Conservation (phyloP, 768 basidiomycete genomes). For the Mycena galopus region DNA sequence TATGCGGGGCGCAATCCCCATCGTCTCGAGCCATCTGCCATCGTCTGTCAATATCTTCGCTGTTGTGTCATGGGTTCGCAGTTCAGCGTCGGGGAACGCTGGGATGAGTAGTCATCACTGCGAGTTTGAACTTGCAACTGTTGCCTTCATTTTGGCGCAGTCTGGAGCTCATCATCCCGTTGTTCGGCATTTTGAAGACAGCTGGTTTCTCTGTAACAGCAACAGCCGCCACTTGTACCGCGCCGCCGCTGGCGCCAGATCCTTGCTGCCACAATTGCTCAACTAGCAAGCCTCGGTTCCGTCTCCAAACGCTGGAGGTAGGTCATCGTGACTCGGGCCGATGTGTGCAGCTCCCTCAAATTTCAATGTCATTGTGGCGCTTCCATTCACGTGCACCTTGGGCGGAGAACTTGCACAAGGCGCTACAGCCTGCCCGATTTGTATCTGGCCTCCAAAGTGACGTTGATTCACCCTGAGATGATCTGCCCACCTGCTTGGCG, state of each 20-base stretch:
- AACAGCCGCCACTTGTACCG: constrained; percentile 1
- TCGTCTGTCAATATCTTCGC: not conserved
- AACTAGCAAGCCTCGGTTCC: constrained; percentile 5
- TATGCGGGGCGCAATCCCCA: not conserved
- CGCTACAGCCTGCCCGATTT: constrained; percentile 10
- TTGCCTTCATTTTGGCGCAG: not conserved
- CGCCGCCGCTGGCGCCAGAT: not conserved
- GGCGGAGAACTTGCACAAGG: constrained; percentile 1
- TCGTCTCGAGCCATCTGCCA: not conserved
- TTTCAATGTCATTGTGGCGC: not conserved
- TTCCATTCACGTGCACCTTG: constrained; percentile 13
- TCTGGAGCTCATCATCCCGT: not conserved
- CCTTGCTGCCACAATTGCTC: not conserved
- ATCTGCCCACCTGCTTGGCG: constrained; percentile 1
- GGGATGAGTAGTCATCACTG: too few species aligned
- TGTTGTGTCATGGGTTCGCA: not conserved
- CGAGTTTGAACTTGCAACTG: not conserved
- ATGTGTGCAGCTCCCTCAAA: constrained; percentile 16
- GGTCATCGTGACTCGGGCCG: constrained; percentile 25
- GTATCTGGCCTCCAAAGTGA: constrained; percentile 6
- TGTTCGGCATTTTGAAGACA: not conserved
- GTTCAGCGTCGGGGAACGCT: not conserved
- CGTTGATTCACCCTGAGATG: constrained; percentile 13
- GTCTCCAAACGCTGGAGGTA: not conserved
- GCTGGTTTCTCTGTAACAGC: not conserved